Evolutionary conservation across 129 eudicot genomes (phyloP), one percentile per base, ranked within the genome.

Genomic region (Artemisia annua): DNA sequence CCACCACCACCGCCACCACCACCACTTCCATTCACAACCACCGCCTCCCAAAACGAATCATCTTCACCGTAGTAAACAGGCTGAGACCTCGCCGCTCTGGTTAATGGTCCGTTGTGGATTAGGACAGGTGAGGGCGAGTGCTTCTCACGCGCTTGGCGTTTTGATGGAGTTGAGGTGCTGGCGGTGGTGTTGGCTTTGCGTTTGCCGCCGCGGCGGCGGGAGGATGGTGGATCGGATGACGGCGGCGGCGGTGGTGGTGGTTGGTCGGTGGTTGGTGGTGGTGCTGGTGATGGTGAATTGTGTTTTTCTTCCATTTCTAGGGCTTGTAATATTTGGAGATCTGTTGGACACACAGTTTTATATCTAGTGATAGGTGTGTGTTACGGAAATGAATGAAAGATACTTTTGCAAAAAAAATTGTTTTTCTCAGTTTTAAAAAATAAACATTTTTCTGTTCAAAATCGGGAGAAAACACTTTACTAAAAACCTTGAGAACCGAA

Each of bases 181-280:
- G 81, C 80, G 81, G 69, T 70, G 82, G 22, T 20, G 22, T 0
- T 20, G 12, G 84, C 79, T 78, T 94, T 90, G 11, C 98, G 79
- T 82, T 94, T 94, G 48, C 92, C 92, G 57, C 97, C 95, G 52
- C 97, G 79, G 51, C 98, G 83, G 48, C 98, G 87, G 9, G 97
- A 83, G 3, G 88, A 70, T 4, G 89, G 82, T 15, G 74, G 87
- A 62, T 87, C 92, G 2, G 85, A 68, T 8, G 85, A 28, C 10
- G 87, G 68, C 1, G 44, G 61, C 10, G 87, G 68, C 1, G 44
- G 61, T 20, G 83, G 74, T 7, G 81, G 51, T 4, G 79, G 35
- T 30, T 26, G 13, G 15, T 60, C 82, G 75, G 81, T 54, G 67
- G 83, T 67, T 43, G 81, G 28, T 69, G 92, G 79, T 65, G 92